Evolutionary conservation across 257 asterid genomes (phyloP).

Genomic region (Nyctanthes arbortristis): DNA sequence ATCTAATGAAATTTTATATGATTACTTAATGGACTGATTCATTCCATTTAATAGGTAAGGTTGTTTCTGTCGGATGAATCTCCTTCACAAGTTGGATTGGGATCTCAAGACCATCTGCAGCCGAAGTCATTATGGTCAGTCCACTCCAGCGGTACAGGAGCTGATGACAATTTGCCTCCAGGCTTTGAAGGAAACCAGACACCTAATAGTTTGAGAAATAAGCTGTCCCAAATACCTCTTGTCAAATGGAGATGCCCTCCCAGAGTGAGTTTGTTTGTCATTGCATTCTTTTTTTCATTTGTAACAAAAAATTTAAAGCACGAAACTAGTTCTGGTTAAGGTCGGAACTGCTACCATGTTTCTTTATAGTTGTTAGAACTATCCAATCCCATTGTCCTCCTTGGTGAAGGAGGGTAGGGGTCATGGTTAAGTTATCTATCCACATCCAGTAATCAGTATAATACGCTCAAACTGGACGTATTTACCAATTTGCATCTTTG

Average conservation of each 20-base stretch:
- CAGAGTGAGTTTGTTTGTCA: slow-evolving; percentile 36
- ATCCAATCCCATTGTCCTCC: neutral
- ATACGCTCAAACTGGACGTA: neutral
- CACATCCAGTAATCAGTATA: neutral
- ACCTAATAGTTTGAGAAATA: slow-evolving; percentile 31
- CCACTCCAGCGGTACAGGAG: slow-evolving; percentile 29
- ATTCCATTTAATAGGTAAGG: slow-evolving; percentile 43
- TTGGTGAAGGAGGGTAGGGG: slow-evolving; percentile 1
- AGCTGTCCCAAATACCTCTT: slow-evolving; percentile 50
- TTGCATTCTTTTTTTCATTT: neutral
- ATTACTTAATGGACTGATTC: neutral
- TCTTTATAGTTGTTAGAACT: neutral
- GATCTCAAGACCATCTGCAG: slow-evolving; percentile 60
- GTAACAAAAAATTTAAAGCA: neutral
- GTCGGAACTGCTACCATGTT: too few species aligned
- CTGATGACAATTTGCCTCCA: slow-evolving; percentile 62
- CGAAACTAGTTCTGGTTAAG: neutral
- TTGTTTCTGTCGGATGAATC: slow-evolving; percentile 61
- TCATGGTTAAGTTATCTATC: neutral
- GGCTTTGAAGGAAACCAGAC: slow-evolving; percentile 59
- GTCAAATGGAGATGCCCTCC: slow-evolving; percentile 56
- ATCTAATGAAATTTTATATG: neutral
- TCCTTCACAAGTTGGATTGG: slow-evolving; percentile 58
- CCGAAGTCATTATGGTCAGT: slow-evolving; percentile 43
- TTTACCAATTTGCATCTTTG: neutral